These are phyloP conservation scores for Allantophomopsis cytisporea DNA, from an alignment of 2,329 filamentous ascomycete species.

Conservation along the genomic window DNA sequence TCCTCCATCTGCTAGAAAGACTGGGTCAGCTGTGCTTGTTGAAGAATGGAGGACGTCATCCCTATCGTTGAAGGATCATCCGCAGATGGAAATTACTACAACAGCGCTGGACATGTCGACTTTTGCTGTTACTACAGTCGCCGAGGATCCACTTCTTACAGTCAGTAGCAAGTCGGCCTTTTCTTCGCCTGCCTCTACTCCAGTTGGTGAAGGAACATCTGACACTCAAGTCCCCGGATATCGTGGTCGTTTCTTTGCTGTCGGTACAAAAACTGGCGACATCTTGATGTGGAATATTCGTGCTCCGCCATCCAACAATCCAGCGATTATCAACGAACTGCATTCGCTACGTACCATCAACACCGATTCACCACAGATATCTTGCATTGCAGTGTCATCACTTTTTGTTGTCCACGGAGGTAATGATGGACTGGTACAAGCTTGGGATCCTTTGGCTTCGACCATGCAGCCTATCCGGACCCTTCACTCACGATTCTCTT, in stretches of 20 bases:
- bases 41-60: constrained; percentile 56
- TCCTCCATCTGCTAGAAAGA: constrained; percentile 6
- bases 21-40: constrained; percentile 21
- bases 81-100: constrained; percentile 50
- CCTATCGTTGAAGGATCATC: constrained; percentile 46
- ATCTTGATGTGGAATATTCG: constrained; percentile 80
- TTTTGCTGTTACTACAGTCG: constrained; percentile 54
- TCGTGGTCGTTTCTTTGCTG: constrained; percentile 64
- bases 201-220: constrained; percentile 6
- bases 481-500: constrained; percentile 72
- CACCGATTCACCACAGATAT: constrained; percentile 81
- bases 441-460: constrained; percentile 91
- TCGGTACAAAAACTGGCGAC: constrained; percentile 68
- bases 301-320: constrained; percentile 39
- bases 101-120: constrained; percentile 62
- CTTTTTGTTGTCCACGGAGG: constrained; percentile 87
- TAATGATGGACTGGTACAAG: constrained; percentile 87
- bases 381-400: constrained; percentile 69
- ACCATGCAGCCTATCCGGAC: constrained; percentile 67
- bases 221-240: constrained; percentile 64
- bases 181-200: constrained; percentile 13
- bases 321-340: constrained; percentile 42
- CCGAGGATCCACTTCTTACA: constrained; percentile 64
- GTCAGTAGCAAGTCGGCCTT: constrained; percentile 31
- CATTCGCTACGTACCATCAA: constrained; percentile 69